These are phyloP conservation scores for Phytophthora cactorum DNA, from an alignment of 352 stramenopile genomes.

Conservation along the genomic window DNA sequence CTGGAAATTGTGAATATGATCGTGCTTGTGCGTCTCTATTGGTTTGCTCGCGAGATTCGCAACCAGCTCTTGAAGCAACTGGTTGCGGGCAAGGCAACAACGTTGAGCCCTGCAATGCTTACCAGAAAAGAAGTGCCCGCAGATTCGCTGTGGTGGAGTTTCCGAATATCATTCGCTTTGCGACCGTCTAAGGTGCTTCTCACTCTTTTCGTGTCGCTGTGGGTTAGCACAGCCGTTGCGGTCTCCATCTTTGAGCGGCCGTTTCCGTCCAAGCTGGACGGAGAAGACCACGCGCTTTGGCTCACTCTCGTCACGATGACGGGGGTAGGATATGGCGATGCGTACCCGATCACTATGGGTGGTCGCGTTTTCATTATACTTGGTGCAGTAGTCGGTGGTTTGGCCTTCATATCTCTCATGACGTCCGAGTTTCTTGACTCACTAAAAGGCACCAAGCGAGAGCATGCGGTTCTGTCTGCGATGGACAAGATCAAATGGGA, in stretches of 20 bases:
- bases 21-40: slow-evolving; percentile 67
- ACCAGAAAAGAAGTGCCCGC: slow-evolving; percentile 26
- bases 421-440: slow-evolving; percentile 67
- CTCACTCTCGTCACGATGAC: slow-evolving; percentile 72
- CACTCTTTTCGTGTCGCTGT: slow-evolving; percentile 53
- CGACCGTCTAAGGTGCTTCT: slow-evolving; percentile 46
- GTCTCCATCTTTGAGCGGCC: slow-evolving; percentile 69
- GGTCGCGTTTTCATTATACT: slow-evolving; percentile 54
- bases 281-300: slow-evolving; percentile 67
- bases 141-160: slow-evolving; percentile 64
- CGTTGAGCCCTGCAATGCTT: slow-evolving; percentile 33
- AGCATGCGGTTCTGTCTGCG: slow-evolving; percentile 51
- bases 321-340: slow-evolving; percentile 64
- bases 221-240: slow-evolving; percentile 50
- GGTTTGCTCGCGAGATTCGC: slow-evolving; percentile 58
- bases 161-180: slow-evolving; percentile 56
- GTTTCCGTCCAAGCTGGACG: slow-evolving; percentile 60
- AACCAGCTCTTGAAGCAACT: slow-evolving; percentile 55
- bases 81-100: slow-evolving; percentile 33
- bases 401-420: slow-evolving; percentile 64
- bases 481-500: slow-evolving; percentile 56
- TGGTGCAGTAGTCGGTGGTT: slow-evolving; percentile 57
- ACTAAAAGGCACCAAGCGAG: slow-evolving; percentile 64
- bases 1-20: slow-evolving; percentile 70
- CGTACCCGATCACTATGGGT: slow-evolving; percentile 56